Evolutionary conservation across 164 flowering plant species (phyloP), one percentile per base, ranked within the genome.

Genomic region (Sedum album): DNA sequence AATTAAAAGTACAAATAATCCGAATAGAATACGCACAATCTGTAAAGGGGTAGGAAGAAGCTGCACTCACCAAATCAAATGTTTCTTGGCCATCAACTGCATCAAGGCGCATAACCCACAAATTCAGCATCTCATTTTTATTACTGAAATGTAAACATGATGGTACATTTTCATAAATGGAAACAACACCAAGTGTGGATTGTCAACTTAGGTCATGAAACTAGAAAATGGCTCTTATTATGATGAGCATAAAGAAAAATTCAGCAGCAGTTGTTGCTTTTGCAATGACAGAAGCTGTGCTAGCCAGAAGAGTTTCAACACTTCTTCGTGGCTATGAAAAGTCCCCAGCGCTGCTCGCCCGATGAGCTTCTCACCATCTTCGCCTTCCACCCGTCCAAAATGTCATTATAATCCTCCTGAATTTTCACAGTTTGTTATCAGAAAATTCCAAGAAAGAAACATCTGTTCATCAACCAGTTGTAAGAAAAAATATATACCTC

Each of bases 331-430:
- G 91, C 96, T 68, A 91, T 77, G 82, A 93, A 93, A 71, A 93
- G 78, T 11, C 98, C 98, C 98, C 98, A 93, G 41, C 85, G 73
- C 85, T 93, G 98, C 80, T 93, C 97, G 2, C 98, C 98, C 6
- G 87, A 79, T 9, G 87, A 64, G 73, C 83, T 86, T 79, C 99
- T 81, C 30, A 67, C 68, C 74, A 89, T 80, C 86, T 94, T 94
- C 15, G 91, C 81, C 72, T 86, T 90, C 99, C 99, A 94, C 26
- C 99, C 97, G 46, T 73, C 86, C 41, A 91, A 91, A 20, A 94
- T 91, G 0, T 85, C 99, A 70, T 85, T 68, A 60, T 94, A 94
- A 75, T 94, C 99, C 39, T 80, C 89, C 98, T 94, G 86, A 6
- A 46, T 62, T 67, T 18, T 20, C 21, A 15, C 31, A n/a, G 21